Conservation (phyloP, 2,329 filamentous ascomycete species). For the Ophiobolus disseminans region DNA sequence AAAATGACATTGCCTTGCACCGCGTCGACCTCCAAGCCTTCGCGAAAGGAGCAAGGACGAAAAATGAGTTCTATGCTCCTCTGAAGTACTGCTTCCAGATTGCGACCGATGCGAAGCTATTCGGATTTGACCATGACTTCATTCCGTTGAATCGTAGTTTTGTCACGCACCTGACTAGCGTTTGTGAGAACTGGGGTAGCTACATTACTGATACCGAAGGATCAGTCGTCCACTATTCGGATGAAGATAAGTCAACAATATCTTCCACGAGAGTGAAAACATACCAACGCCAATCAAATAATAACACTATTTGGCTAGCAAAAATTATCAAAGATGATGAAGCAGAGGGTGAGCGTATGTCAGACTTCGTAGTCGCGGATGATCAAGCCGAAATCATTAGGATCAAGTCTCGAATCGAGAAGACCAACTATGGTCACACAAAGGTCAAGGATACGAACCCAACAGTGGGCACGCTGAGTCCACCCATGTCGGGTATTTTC, state of each 20-base stretch:
- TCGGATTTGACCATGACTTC: background rate
- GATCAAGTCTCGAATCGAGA: background rate
- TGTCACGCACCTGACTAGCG: background rate
- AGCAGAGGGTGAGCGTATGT: background rate
- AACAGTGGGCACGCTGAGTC: too few relatives aligned
- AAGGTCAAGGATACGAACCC: too few relatives aligned
- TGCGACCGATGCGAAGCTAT: background rate
- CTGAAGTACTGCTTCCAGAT: background rate
- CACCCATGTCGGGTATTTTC: too few relatives aligned
- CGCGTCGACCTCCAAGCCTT: background rate
- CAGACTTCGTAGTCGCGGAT: background rate
- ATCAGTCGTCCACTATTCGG: background rate
- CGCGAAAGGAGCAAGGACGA: background rate
- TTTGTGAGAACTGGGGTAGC: background rate
- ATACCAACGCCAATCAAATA: too few relatives aligned
- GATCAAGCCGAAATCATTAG: background rate
- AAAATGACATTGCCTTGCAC: background rate
- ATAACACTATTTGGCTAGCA: too few relatives aligned
- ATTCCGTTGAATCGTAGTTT: background rate
- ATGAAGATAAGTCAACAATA: background rate
- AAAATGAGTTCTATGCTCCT: background rate
- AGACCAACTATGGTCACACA: too few relatives aligned
- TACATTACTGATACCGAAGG: background rate
- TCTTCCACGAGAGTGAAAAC: background rate
- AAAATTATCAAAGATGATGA: background rate